Evolutionary conservation across 108 stramenopile genomes (phyloP).

Genomic region (Skeletonema potamos): DNA sequence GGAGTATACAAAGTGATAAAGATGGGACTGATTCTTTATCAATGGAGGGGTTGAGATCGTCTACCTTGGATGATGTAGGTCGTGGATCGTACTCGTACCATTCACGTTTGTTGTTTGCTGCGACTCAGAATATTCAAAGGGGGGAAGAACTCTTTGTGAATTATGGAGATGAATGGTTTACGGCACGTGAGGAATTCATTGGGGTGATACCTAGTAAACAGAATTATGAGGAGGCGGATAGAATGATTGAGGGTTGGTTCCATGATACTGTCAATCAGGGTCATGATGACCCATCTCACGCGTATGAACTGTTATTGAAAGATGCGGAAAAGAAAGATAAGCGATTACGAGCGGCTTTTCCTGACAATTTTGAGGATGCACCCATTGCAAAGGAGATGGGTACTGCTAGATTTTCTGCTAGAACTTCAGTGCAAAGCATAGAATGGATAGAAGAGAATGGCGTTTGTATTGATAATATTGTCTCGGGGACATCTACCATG

Average conservation of each 20-base stretch:
- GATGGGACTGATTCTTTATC: constrained; percentile 20
- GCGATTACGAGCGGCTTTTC: constrained; percentile 17
- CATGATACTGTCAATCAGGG: background rate
- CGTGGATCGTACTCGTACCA: constrained; percentile 59
- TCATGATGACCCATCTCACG: background rate
- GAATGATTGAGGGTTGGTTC: constrained; percentile 12
- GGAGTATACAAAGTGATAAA: background rate
- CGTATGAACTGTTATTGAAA: constrained; percentile 8
- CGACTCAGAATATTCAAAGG: constrained; percentile 34
- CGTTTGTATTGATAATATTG: constrained; percentile 58
- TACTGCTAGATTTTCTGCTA: background rate
- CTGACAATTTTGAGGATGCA: constrained; percentile 24
- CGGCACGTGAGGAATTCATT: constrained; percentile 19
- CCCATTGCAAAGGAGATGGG: background rate
- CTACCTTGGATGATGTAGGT: constrained; percentile 44
- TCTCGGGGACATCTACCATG: constrained; percentile 41
- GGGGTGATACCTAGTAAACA: constrained; percentile 39
- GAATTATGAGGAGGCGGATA: constrained; percentile 43
- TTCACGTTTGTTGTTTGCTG: constrained; percentile 18
- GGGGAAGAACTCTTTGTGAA: constrained; percentile 77
- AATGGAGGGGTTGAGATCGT: background rate
- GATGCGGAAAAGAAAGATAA: constrained; percentile 5
- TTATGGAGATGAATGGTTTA: constrained; percentile 68
- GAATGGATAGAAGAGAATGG: constrained; percentile 56
- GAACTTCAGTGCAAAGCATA: constrained; percentile 18